Evolutionary conservation across 306 rosid species (phyloP).

Genomic region (Sesbania bispinosa): DNA sequence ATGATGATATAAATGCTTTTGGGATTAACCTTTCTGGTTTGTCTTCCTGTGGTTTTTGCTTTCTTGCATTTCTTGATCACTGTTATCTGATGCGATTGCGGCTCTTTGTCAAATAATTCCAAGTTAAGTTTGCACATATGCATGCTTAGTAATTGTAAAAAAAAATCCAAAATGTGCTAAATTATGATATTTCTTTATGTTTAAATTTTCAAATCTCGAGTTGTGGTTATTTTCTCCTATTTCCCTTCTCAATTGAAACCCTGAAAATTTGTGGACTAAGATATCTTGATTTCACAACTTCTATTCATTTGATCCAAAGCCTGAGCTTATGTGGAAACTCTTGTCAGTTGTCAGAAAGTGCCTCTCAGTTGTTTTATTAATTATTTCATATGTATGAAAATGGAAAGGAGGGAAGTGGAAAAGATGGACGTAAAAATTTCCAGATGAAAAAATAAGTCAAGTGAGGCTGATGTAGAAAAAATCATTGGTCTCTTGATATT

Average conservation of each 20-base stretch:
- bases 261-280: too few species aligned
- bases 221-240: too few species aligned
- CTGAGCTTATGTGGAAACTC: not conserved
- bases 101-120: too few species aligned
- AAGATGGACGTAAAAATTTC: not conserved
- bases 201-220: too few species aligned
- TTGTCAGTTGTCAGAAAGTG: too few species aligned
- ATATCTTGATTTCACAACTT: not conserved
- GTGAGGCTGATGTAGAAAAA: conserved; percentile 11
- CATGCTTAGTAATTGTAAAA: too few species aligned
- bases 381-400: not conserved
- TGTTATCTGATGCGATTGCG: too few species aligned
- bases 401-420: not conserved
- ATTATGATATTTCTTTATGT: too few species aligned
- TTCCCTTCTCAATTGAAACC: too few species aligned
- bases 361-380: not conserved
- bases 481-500: not conserved
- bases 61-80: conserved; percentile 5
- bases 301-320: not conserved
- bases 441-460: conserved; percentile 15
- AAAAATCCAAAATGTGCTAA: too few species aligned
- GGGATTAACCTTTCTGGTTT: conserved; percentile 19
- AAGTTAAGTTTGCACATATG: not conserved
- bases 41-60: not conserved
- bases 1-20: conserved; percentile 20